Base-by-base conservation (phyloP, 257 asterid species). In the Coffea canephora region DNA sequence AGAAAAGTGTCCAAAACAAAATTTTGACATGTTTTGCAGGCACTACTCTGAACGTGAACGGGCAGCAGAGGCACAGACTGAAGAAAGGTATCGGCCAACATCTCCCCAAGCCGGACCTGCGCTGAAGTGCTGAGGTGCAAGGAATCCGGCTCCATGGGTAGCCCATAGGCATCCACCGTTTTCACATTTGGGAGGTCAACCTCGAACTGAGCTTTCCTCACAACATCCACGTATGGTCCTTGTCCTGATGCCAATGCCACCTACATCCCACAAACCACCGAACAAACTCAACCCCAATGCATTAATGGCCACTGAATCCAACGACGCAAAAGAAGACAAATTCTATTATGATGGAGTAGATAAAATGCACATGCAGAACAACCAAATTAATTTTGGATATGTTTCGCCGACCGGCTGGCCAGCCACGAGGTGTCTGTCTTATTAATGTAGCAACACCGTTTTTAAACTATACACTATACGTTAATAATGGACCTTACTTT, bases 191-290 rank as follows among this genome's bases (percentile, higher is more conserved):
- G 80, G 27, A 87, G 76, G 11, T 80, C 23, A 41, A 82, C 21
- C 1, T 50, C 77, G 2, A 84, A 13, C 45, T 87, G 89, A 12
- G 88, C 85, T 64, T 77, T 13, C 77, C 89, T 78, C 13, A 82
- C 74, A 14, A n/a, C 67, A 9, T 78, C 74, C 31, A 75, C 70
- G 39, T 79, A 71, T 10, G 77, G 83, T n/a, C 88, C 86, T 67
- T 80, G 55, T 54, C 83, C 80, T 31, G 89, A 82, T 79, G 87
- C 82, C 80, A 86, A 77, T 69, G 81, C 87, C 75, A 86, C 89
- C 87, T 86, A 59, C 69, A 76, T 55, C 49, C 68, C 68, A 62
- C 1, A 67, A 4, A 57, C 34, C 12, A 43, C 54, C 73, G 25
- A 62, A 27, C 77, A 52, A 27, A 52, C 3, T 73, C 8, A 65